Evolutionary conservation across 345 rosid genomes (phyloP).

Genomic region (Aethionema arabicum): DNA sequence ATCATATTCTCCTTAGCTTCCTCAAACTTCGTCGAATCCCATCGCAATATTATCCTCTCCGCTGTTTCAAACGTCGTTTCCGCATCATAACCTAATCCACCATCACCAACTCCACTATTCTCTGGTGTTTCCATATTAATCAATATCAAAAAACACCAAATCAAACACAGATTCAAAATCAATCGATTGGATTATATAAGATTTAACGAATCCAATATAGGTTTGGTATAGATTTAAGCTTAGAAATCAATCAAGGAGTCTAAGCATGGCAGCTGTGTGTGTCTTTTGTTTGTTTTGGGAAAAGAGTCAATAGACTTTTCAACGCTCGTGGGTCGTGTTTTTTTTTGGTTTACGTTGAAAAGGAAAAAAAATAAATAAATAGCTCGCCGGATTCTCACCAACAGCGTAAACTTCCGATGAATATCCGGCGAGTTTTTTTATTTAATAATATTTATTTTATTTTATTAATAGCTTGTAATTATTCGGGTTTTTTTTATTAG

Average conservation of each 20-base stretch:
- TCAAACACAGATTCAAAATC: background rate
- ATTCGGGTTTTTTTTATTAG: too few species aligned
- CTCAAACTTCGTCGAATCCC: slow-evolving; percentile 83
- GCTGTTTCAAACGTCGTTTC: slow-evolving; percentile 47
- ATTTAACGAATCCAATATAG: slow-evolving; percentile 1
- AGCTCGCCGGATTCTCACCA: background rate
- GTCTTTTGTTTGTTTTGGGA: background rate
- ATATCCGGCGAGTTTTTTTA: background rate
- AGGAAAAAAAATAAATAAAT: background rate
- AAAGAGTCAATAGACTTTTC: slow-evolving; percentile 28
- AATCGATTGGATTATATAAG: background rate
- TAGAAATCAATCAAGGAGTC: slow-evolving; percentile 4
- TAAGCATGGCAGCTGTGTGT: background rate
- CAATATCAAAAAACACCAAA: background rate
- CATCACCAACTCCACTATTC: slow-evolving; percentile 7
- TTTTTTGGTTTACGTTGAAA: background rate
- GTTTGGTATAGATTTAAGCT: slow-evolving; percentile 6
- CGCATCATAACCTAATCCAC: slow-evolving; percentile 1
- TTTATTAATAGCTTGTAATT: too few species aligned
- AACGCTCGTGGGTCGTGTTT: slow-evolving; percentile 18
- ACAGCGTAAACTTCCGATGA: background rate
- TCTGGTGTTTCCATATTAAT: slow-evolving; percentile 26
- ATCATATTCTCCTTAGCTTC: slow-evolving; percentile 79
- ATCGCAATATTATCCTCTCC: slow-evolving; percentile 69
- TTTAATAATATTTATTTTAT: too few species aligned